Evolutionary conservation across 306 rosid genomes (phyloP).

Genomic region (Cucurbita argyrosperma): DNA sequence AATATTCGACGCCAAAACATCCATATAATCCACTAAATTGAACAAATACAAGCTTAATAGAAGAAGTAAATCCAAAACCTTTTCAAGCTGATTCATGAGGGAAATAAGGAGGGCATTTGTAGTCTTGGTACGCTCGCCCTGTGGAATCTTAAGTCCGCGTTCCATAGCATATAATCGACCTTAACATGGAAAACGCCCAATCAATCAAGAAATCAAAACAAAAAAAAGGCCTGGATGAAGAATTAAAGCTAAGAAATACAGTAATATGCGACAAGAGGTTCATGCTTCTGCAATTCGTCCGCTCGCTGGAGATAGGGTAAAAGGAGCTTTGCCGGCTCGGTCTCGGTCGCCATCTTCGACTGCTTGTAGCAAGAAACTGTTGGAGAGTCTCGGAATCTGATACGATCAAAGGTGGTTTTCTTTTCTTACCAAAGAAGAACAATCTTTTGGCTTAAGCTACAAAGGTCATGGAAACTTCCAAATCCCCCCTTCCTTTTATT

Average conservation of each 20-base stretch:
- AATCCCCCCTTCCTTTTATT: neutral
- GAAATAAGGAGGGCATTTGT: slow-evolving; percentile 80
- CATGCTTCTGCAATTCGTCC: slow-evolving; percentile 97
- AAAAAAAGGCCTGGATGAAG: neutral
- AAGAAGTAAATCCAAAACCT: slow-evolving; percentile 24
- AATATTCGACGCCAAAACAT: neutral
- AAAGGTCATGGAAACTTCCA: neutral
- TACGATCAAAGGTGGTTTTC: neutral
- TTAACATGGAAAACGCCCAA: slow-evolving; percentile 6
- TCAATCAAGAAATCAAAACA: neutral
- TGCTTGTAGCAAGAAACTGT: neutral
- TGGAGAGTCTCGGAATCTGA: neutral
- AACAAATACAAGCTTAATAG: neutral
- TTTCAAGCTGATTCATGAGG: slow-evolving; percentile 97
- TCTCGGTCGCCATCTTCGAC: slow-evolving; percentile 64
- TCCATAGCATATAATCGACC: slow-evolving; percentile 99
- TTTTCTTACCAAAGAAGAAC: neutral
- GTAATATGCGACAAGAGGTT: slow-evolving; percentile 88
- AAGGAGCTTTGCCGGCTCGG: slow-evolving; percentile 92
- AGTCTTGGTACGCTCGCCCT: slow-evolving; percentile 81
- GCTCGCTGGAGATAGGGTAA: slow-evolving; percentile 99
- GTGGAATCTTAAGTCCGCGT: slow-evolving; percentile 82
- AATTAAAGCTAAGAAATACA: slow-evolving; percentile 28
- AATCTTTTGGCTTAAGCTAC: neutral
- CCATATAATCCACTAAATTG: neutral